phyloP scores from a whole-genome alignment of 192 early-diverging fungal species.

The Coemansia aciculifera region DNA sequence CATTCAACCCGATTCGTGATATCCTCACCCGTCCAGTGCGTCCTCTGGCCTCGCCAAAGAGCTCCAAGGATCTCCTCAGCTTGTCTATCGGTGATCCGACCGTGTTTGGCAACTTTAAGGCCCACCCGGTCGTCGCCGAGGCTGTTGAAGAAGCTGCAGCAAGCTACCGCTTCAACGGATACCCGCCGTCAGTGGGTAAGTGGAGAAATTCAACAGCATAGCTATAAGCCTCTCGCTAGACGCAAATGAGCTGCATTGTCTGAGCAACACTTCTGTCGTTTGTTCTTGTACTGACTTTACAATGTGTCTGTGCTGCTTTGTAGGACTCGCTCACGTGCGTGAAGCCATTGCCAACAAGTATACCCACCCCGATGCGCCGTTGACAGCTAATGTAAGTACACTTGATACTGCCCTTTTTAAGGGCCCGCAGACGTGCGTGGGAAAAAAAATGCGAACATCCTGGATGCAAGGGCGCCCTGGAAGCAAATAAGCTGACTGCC shows the following conservation, averaged over 20 bases:
- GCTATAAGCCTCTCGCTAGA: not conserved
- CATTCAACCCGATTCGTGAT: conserved; percentile 84
- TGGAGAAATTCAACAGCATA: not conserved
- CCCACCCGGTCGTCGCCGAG: conserved; percentile 65
- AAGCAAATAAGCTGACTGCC: conserved; percentile 1
- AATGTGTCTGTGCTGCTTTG: not conserved
- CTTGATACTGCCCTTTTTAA: not conserved
- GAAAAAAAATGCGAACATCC: not conserved
- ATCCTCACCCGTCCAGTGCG: conserved; percentile 77
- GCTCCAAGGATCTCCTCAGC: conserved; percentile 37
- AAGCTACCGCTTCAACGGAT: conserved; percentile 81
- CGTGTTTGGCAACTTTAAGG: conserved; percentile 88
- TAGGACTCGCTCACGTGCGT: conserved; percentile 61
- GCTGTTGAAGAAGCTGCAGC: conserved; percentile 69
- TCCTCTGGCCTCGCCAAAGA: conserved; percentile 61
- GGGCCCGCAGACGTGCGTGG: not conserved
- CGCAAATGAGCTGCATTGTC: not conserved
- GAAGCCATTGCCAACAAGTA: conserved; percentile 75
- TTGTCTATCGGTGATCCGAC: conserved; percentile 77
- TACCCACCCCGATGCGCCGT: conserved; percentile 66
- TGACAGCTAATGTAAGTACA: conserved; percentile 59
- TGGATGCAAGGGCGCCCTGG: not conserved
- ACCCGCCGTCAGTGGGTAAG: conserved; percentile 74
- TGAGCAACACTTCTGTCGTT: not conserved
- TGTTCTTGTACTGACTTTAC: not conserved